phyloP scores from a whole-genome alignment of 805 yeast species.

The Kluyveromyces starmeri region DNA sequence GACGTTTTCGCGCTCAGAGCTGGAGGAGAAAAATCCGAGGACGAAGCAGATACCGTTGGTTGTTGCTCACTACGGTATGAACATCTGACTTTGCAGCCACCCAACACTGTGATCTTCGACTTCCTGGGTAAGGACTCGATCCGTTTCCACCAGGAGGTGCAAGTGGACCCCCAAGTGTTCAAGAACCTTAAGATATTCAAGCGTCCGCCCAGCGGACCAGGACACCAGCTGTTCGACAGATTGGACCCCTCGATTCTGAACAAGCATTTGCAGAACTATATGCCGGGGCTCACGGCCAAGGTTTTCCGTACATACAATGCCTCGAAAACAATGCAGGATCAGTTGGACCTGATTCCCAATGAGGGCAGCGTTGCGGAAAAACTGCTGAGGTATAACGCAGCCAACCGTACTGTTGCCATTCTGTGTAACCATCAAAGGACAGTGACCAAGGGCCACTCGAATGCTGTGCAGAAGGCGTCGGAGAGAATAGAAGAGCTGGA shows the following conservation, averaged over 20 bases:
- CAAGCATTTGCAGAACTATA: slow-evolving; percentile 78
- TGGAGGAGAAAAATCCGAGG: slow-evolving; percentile 95
- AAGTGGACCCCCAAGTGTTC: slow-evolving; percentile 86
- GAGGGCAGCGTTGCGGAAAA: slow-evolving; percentile 85
- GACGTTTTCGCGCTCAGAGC: slow-evolving; percentile 94
- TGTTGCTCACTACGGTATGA: slow-evolving; percentile 91
- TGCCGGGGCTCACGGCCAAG: slow-evolving; percentile 92
- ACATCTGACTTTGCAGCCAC: slow-evolving; percentile 79
- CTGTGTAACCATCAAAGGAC: slow-evolving; percentile 96
- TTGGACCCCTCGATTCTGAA: slow-evolving; percentile 76
- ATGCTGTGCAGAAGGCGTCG: slow-evolving; percentile 66
- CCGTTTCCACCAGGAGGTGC: slow-evolving; percentile 83
- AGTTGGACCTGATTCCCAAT: slow-evolving; percentile 73
- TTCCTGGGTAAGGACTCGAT: slow-evolving; percentile 95
- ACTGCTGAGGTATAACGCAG: slow-evolving; percentile 82
- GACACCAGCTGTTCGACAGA: slow-evolving; percentile 88
- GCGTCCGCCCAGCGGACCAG: slow-evolving; percentile 79
- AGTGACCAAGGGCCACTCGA: slow-evolving; percentile 76
- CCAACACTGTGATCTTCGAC: slow-evolving; percentile 78
- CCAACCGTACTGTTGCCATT: slow-evolving; percentile 91
- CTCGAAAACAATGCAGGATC: slow-evolving; percentile 94
- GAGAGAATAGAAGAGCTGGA: slow-evolving; percentile 70
- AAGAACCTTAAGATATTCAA: slow-evolving; percentile 82
- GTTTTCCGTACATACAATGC: slow-evolving; percentile 98
- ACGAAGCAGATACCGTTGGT: slow-evolving; percentile 97